Evolutionary conservation across 371 early-diverging fungal species (phyloP), one percentile per base, ranked within the genome.

Genomic region (Dichotomocladium elegans): DNA sequence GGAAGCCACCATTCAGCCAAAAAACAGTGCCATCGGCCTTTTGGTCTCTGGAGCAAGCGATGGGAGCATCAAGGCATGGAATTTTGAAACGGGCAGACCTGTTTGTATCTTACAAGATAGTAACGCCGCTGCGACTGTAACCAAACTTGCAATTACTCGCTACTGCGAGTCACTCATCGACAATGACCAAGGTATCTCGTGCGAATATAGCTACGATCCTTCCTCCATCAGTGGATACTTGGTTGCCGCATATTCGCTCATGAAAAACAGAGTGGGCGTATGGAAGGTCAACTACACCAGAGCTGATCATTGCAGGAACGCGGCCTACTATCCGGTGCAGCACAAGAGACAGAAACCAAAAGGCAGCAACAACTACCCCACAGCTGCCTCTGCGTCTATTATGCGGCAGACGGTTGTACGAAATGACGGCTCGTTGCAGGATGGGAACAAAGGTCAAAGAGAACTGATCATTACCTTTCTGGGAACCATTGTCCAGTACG

Each of bases 21-120:
- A n/a, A n/a, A n/a, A n/a, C 5, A 63, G 63, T 45, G 66, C 64
- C 19, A 58, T 61, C 26, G 66, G 70, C 21, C 52, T 57, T 2
- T 42, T 70, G 22, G 85, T 91, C 3, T 81, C 91, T 0, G 94
- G 91, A 21, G 87, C 89, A 12, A 87, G 81, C 48, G 91, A 93
- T 63, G 77, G 80, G 55, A 82, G 87, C 1, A 80, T 92, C 51
- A 78, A 86, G 27, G 84, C 90, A 19, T 93, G 92, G 92, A 77
- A 87, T 55, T 61, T 85, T 3, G 82, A 89, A 44, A 82, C 87
- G 0, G 85, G 89, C 11, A 76, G 82, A 55, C 71, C 45, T 3
- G 40, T 74, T 1, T 61, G 62, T 25, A 68, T 63, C 6, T 35
- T 74, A 6, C 66, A 70, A 4, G 45, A 40, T 7, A 66, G 66